A percentile compares a stretch with the other conserved stretches of the same genome.
phyloP scores from a whole-genome alignment of 495 filamentous ascomycete species.

The Thermothielavioides terrestris region DNA sequence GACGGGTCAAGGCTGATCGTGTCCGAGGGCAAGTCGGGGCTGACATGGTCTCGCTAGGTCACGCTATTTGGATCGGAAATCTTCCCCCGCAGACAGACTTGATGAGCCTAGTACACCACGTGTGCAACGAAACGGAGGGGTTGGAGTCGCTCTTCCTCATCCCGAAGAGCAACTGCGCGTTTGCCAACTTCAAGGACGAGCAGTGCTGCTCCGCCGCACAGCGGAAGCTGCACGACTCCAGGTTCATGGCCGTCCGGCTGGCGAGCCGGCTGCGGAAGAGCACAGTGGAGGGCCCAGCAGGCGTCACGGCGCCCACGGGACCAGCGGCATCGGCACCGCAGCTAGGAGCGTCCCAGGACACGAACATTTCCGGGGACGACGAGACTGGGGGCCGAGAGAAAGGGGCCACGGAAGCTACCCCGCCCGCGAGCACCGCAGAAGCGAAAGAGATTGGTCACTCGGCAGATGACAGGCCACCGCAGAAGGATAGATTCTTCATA shows the following conservation, averaged over 20 bases:
- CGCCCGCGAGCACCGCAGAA: constrained; percentile 10
- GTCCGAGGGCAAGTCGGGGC: not conserved
- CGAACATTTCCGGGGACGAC: constrained; percentile 1
- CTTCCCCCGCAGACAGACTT: constrained; percentile 74
- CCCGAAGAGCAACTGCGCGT: constrained; percentile 95
- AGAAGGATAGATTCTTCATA: constrained; percentile 75
- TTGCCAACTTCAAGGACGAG: constrained; percentile 91
- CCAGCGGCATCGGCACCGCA: constrained; percentile 36
- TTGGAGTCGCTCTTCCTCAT: constrained; percentile 92
- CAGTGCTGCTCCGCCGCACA: constrained; percentile 67
- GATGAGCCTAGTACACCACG: constrained; percentile 78
- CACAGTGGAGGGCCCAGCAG: constrained; percentile 40
- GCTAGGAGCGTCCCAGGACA: constrained; percentile 10
- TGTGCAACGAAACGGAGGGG: constrained; percentile 72
- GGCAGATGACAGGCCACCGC: constrained; percentile 15
- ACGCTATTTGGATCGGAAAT: constrained; percentile 96
- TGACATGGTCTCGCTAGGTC: constrained; percentile 41
- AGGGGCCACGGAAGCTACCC: too few species aligned
- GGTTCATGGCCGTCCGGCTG: constrained; percentile 79
- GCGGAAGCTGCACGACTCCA: constrained; percentile 80
- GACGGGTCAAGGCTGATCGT: not conserved
- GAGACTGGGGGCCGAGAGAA: constrained; percentile 14
- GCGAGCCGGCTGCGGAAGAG: constrained; percentile 81
- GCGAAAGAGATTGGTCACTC: constrained; percentile 9
- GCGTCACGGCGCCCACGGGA: constrained; percentile 44